A percentile compares a stretch with the other conserved stretches of the same genome.
These are phyloP conservation scores for Cucurbita maxima DNA, from an alignment of 306 rosid species.

Conservation along the genomic window DNA sequence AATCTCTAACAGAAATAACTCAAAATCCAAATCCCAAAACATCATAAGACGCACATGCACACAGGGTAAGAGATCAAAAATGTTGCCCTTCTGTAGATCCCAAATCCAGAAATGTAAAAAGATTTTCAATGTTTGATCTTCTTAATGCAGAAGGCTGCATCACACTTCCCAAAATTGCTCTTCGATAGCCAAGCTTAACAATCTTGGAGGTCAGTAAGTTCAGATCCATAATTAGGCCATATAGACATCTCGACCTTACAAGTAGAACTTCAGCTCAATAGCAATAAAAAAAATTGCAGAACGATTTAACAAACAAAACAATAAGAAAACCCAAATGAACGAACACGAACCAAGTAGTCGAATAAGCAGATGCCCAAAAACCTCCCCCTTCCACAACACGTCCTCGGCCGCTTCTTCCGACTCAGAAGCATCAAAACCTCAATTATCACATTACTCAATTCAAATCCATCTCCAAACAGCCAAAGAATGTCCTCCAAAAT, in stretches of 20 bases:
- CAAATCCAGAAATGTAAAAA: not conserved
- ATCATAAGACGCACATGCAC: not conserved
- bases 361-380: constrained; percentile 43
- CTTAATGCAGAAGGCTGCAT: not conserved
- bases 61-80: not conserved
- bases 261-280: no score
- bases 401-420: constrained; percentile 9
- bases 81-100: not conserved
- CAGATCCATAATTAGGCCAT: no score
- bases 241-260: no score
- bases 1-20: not conserved
- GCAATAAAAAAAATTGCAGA: no score
- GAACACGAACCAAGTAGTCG: no score
- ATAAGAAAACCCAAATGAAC: no score
- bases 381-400: constrained; percentile 23
- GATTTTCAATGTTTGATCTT: not conserved
- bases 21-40: not conserved
- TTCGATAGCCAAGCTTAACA: no score
- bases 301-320: no score
- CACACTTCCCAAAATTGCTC: no score
- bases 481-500: not conserved
- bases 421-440: constrained; percentile 15
- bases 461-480: constrained; percentile 5
- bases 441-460: constrained; percentile 8
- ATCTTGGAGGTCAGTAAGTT: no score